Base-by-base conservation (phyloP, 495 filamentous ascomycete species). In the Sordaria brevicollis region DNA sequence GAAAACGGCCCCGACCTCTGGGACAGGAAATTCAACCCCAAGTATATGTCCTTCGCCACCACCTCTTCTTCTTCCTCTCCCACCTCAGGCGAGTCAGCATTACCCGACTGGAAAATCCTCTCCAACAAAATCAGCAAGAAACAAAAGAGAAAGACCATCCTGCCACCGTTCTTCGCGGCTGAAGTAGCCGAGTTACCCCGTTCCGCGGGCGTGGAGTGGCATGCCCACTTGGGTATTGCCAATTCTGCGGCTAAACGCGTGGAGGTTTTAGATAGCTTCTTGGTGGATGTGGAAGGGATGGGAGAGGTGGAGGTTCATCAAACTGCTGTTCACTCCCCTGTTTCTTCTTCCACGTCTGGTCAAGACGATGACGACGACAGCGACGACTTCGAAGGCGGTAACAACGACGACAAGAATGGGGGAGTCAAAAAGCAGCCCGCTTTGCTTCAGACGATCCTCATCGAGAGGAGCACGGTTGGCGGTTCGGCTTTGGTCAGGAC, bases 151-250 rank as follows among this genome's bases (percentile, higher is more conserved):
- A 39, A 57, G 35, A 31, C 66, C 2, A 68, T 83, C 25, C 89
- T n/a, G n/a, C n/a, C 93, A 2, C 89, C 89, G 3, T 84, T 93
- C 70, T 89, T 94, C 74, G 87, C 88, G 0, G 89, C 88, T 3
- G 86, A 94, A 69, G 91, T 80, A 2, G 71, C 72, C 5, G 75
- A 77, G 65, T 68, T 78, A 10, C 77, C 79, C 10, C 67, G 77
- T 25, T 72, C 35, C 2, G 78, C 77, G 0, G 72, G 39, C 19
- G 74, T 79, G 1, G 79, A 80, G 70, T 80, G 78, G 78, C 78
- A 80, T 31, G 76, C 71, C 1, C 76, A 76, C 67, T 21, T 73
- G 54, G 78, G 78, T 4, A 34, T 80, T 39, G 70, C 75, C 13
- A 33, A 34, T 1, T 72, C 70, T 9, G 34, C 5, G 0, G 68